Evolutionary conservation across 805 yeast genomes (phyloP).

Genomic region (Kodamaea leandrae): DNA sequence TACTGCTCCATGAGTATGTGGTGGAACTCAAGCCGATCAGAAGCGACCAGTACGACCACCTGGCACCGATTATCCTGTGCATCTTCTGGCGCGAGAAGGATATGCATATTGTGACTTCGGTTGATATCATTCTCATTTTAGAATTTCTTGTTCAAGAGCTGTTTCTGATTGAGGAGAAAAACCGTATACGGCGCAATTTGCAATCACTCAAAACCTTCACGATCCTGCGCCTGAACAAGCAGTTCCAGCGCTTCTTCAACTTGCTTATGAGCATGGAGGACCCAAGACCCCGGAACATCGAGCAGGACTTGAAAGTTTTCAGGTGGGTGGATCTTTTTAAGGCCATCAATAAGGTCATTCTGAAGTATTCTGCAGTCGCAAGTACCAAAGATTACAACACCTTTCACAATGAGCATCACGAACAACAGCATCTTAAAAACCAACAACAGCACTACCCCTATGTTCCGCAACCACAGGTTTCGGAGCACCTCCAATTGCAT

Average conservation of each 20-base stretch:
- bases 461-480: conserved; percentile 1
- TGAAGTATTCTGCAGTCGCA: conserved; percentile 42
- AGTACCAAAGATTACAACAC: not conserved
- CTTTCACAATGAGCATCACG: not conserved
- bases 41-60: conserved; percentile 33
- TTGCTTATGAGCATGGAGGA: conserved; percentile 57
- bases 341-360: conserved; percentile 55
- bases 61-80: conserved; percentile 53
- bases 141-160: conserved; percentile 54
- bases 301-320: conserved; percentile 67
- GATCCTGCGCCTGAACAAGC: conserved; percentile 45
- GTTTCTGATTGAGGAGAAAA: conserved; percentile 66
- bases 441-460: not conserved
- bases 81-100: conserved; percentile 52
- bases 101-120: conserved; percentile 57
- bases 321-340: conserved; percentile 52
- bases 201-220: conserved; percentile 64
- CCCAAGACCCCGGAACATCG: conserved; percentile 69
- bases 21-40: conserved; percentile 39
- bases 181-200: conserved; percentile 63
- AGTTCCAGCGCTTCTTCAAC: conserved; percentile 24
- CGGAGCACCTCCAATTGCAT: conserved; percentile 3
- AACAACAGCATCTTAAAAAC: not conserved
- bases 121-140: conserved; percentile 56
- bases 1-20: conserved; percentile 27